Percentiles rank a stretch among this genome's conserved stretches.
These are phyloP conservation scores for Retiboletus flavoniger DNA, from an alignment of 1,284 basidiomycete species.

Conservation along the genomic window DNA sequence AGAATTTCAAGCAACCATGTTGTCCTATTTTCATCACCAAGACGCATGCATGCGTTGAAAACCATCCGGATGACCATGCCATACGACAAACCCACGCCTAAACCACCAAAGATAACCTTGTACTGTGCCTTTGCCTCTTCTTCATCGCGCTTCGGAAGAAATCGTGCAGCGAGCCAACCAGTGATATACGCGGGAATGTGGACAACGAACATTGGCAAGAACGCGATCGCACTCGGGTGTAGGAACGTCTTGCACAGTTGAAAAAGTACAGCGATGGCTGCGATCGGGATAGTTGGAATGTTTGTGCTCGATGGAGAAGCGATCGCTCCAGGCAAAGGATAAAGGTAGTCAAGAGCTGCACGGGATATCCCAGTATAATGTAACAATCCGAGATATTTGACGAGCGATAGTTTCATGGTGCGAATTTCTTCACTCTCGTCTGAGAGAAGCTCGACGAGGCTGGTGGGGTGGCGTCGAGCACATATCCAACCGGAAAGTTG, in stretches of 20 bases:
- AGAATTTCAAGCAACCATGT: neutral
- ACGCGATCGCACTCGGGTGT: conserved; percentile 11
- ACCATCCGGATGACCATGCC: conserved; percentile 7
- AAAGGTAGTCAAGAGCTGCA: conserved; percentile 41
- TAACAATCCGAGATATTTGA: conserved; percentile 60
- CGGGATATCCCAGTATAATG: conserved; percentile 55
- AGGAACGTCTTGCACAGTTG: conserved; percentile 9
- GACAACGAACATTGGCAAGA: conserved; percentile 14
- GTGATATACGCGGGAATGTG: conserved; percentile 40
- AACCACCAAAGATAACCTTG: conserved; percentile 41
- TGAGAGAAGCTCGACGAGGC: conserved; percentile 2
- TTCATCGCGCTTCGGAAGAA: conserved; percentile 38
- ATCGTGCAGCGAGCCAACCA: conserved; percentile 31
- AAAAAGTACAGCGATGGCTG: conserved; percentile 1
- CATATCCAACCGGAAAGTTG: neutral
- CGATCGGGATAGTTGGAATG: neutral
- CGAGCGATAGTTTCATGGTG: conserved; percentile 43
- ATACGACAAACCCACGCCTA: conserved; percentile 38
- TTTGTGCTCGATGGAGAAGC: neutral
- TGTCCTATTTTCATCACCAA: neutral
- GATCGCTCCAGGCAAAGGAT: conserved; percentile 1
- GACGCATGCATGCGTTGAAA: neutral
- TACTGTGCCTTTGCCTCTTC: conserved; percentile 45
- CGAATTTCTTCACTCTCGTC: conserved; percentile 4
- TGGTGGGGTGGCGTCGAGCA: neutral